Evolutionary conservation across 1,139 yeast genomes (phyloP), one percentile per base, ranked within the genome.

Genomic region (Scheffersomyces insectosa): DNA sequence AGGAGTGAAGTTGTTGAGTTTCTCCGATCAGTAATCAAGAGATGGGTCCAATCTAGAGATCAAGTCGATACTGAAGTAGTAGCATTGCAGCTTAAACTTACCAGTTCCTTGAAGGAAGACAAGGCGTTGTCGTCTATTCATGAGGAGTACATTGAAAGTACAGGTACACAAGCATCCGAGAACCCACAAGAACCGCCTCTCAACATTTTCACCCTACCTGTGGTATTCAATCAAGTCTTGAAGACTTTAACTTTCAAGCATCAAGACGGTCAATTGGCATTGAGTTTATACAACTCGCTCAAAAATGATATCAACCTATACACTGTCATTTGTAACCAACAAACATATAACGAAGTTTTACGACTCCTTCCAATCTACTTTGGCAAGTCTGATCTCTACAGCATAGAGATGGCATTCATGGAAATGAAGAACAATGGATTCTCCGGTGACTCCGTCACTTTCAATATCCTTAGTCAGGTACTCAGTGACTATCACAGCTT

Each of bases 361-460:
- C 60, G 66, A 42, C 56, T 63, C n/a, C 54, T 59, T 33, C 72
- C 78, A 77, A 55, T 72, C 0, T 72, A 56, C 50, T 55, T 58
- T 38, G 78, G 78, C 5, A 70, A 69, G 48, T 52, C 68, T 15
- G 65, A 63, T 41, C 55, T 74, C 31, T 63, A 65, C 46, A 65
- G 63, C 13, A 58, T 74, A 31, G 78, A 72, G 50, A 62, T 60
- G 47, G 50, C 62, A 0, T 56, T 55, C 31, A 56, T 59, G 34
- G 78, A 73, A 50, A 74, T 74, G 79, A 51, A 59, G 33, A 69
- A 70, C 45, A 68, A 70, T 47, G 79, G 79, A 16, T 72, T 70
- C 45, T 44, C 50, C 13, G 79, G 79, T 2, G 70, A 74, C 45
- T 30, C 60, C 12, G 47, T 49, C 13, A 74, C 79, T 1, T 68